Conservation (phyloP, 148 eudicot genomes). For the Oxyria digyna region DNA sequence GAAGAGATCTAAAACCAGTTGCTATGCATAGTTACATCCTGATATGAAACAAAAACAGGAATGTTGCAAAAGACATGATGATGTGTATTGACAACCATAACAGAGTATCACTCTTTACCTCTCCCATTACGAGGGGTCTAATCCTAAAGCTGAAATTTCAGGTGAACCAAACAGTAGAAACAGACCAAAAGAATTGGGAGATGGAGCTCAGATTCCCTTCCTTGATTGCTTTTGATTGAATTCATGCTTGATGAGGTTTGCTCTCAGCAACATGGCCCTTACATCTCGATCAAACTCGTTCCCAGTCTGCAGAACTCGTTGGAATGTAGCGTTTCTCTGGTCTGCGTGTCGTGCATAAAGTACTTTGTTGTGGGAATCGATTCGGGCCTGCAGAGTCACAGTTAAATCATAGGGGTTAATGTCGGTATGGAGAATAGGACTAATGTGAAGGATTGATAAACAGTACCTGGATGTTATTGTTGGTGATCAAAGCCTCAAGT, state of each 20-base stretch:
- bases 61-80: neutral
- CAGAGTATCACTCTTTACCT: neutral
- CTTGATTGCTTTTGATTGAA: slow-evolving; percentile 34
- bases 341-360: slow-evolving; percentile 88
- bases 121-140: neutral
- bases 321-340: slow-evolving; percentile 92
- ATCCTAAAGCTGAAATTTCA: neutral
- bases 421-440: neutral
- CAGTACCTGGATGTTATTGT: slow-evolving; percentile 80
- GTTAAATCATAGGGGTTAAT: too few relatives aligned
- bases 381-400: slow-evolving; percentile 61
- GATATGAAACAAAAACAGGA: neutral
- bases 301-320: slow-evolving; percentile 82
- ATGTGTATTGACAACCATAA: neutral
- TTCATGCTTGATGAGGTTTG: slow-evolving; percentile 67
- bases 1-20: neutral
- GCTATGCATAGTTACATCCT: slow-evolving; percentile 5
- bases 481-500: slow-evolving; percentile 75
- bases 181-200: neutral
- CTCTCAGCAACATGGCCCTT: slow-evolving; percentile 74
- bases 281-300: slow-evolving; percentile 66
- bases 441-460: neutral
- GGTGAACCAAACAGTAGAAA: neutral
- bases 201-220: slow-evolving; percentile 14
- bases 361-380: slow-evolving; percentile 94